Base-by-base conservation (phyloP, 2,329 filamentous ascomycete species). In the Remersonia thermophila region DNA sequence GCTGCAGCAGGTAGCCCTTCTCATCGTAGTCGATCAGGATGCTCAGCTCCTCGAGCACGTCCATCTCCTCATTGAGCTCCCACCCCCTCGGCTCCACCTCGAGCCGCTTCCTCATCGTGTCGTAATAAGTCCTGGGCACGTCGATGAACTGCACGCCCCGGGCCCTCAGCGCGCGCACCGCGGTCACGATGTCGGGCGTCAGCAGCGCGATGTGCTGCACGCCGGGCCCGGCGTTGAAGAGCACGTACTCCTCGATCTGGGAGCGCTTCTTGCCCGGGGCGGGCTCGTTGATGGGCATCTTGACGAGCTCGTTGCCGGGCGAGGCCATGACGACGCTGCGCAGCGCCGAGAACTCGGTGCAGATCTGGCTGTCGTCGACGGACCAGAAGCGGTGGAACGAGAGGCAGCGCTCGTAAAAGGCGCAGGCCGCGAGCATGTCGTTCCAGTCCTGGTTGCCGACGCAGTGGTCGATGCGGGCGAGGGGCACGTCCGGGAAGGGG, bases 261-360 rank as follows among this genome's bases (percentile, higher is more conserved):
- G 78, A 84, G 59, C 85, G 83, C 62, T 84, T 89, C 65, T 91
- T 91, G 40, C 87, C 89, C 1, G 73, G 66, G 0, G 89, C 89
- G 2, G 89, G 89, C 63, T 95, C 87, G 66, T 95, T 95, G 71
- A 96, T 93, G 51, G 89, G 89, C 86, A 95, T 95, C 65, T 95
- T 95, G 60, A 95, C 85, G 4, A 81, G 58, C 39, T 89, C 81
- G 63, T 87, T 84, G 20, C 20, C 20, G 41, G 77, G 76, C 4
- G 79, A 84, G 29, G 82, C 75, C 86, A 95, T 94, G 54, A 95
- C 89, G 52, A 95, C 78, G 52, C 76, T 83, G 61, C 80, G 85
- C 32, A 95, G 69, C 8, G 89, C 86, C 1, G 80, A 86, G 70
- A 84, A 95, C 55, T 93, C 86, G 47, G 83, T 94, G 70, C 77